phyloP scores from a whole-genome alignment of 164 flowering plant species.

The Nymphaea thermarum region DNA sequence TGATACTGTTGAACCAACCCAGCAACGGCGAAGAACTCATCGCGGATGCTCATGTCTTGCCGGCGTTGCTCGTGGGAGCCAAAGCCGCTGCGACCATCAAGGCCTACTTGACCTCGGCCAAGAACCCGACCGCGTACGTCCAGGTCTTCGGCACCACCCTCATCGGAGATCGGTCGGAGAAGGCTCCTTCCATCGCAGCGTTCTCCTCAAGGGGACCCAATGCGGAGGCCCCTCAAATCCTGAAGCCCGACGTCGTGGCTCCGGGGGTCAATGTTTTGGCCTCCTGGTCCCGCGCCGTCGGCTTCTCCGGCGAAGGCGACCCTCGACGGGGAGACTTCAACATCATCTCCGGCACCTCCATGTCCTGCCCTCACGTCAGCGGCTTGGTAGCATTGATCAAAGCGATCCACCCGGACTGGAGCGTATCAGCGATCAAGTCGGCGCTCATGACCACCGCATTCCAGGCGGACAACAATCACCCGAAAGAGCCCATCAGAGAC shows the following conservation, averaged over 20 bases:
- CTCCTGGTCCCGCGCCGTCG: slow-evolving; percentile 30
- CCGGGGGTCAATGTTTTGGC: slow-evolving; percentile 69
- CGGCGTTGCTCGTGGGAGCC: slow-evolving; percentile 24
- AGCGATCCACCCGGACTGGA: slow-evolving; percentile 52
- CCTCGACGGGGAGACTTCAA: slow-evolving; percentile 31
- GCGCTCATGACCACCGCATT: slow-evolving; percentile 12
- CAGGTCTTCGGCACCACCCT: slow-evolving; percentile 18
- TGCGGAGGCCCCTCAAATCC: slow-evolving; percentile 12
- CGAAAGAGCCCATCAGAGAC: slow-evolving; percentile 8
- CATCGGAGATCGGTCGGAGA: not conserved
- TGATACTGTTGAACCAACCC: slow-evolving; percentile 22
- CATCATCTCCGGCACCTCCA: slow-evolving; percentile 56
- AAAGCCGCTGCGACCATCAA: slow-evolving; percentile 12
- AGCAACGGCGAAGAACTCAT: slow-evolving; percentile 23
- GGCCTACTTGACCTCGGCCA: slow-evolving; percentile 9
- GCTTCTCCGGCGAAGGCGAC: slow-evolving; percentile 22
- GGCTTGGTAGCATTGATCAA: slow-evolving; percentile 29
- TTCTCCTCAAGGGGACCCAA: slow-evolving; percentile 59
- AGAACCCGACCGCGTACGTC: slow-evolving; percentile 20
- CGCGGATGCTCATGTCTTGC: slow-evolving; percentile 33
- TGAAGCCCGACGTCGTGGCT: slow-evolving; percentile 56
- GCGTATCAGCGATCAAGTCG: slow-evolving; percentile 6
- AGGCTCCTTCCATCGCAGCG: slow-evolving; percentile 35
- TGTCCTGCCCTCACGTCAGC: slow-evolving; percentile 42
- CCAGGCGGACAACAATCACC: not conserved